Percentiles rank a stretch among this genome's conserved stretches.
Conservation (phyloP, 331 rosid genomes). For the Cydonia oblonga region DNA sequence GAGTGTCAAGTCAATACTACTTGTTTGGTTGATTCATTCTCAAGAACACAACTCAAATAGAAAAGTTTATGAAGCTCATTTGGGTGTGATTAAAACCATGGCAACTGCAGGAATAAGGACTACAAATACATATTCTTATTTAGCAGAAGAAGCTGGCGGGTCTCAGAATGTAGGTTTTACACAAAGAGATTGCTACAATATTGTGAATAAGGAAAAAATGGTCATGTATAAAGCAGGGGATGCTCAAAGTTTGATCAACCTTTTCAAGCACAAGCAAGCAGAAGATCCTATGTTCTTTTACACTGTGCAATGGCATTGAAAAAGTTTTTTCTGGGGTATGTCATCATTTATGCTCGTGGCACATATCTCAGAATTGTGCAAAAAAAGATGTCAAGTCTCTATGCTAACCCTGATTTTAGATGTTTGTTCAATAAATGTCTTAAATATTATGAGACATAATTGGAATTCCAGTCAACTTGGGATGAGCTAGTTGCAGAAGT, state of each 20-base stretch:
- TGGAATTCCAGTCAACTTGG: not conserved
- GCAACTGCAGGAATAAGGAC: not conserved
- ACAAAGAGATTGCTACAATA: not conserved
- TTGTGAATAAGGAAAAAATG: not conserved
- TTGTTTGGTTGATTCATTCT: no score
- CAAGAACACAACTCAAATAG: not conserved
- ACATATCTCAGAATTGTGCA: not conserved
- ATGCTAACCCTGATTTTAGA: not conserved
- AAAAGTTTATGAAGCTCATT: not conserved
- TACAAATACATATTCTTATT: not conserved
- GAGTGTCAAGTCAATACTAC: no score
- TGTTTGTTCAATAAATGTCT: not conserved
- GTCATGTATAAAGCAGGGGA: not conserved
- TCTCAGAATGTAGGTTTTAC: not conserved
- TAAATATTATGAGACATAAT: not conserved
- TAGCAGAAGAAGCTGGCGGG: not conserved
- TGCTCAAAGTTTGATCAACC: not conserved
- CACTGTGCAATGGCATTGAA: not conserved
- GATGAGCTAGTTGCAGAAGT: not conserved
- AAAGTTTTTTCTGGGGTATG: not conserved
- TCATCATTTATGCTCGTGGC: conserved; percentile 4
- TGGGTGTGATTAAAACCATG: not conserved
- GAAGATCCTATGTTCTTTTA: not conserved
- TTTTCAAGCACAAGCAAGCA: not conserved
- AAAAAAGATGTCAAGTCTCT: no score